Percentiles rank a stretch among this genome's conserved stretches.
Conservation (phyloP, 495 filamentous ascomycete species). For the Apiosordaria backusii region DNA sequence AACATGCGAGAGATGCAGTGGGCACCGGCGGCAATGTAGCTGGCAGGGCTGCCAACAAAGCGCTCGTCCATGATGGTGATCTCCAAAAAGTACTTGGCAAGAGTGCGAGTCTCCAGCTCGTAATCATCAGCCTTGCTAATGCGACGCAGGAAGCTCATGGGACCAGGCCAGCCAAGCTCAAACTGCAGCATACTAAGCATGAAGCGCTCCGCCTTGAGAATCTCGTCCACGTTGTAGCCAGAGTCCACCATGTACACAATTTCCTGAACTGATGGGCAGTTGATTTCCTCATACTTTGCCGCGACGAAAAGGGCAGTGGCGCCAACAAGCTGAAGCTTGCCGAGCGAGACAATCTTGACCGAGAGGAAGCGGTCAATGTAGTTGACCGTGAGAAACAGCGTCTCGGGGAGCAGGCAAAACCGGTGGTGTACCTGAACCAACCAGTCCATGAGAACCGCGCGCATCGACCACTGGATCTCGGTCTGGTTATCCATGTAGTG, state of each 20-base stretch:
- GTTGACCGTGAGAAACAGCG: conserved; percentile 88
- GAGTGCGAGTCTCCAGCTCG: conserved; percentile 88
- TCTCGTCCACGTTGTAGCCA: conserved; percentile 84
- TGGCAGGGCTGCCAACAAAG: conserved; percentile 86
- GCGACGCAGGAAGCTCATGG: conserved; percentile 94
- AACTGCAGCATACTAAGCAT: conserved; percentile 96
- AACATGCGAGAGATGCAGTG: conserved; percentile 91
- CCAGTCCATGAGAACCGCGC: conserved; percentile 97
- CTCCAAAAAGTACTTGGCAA: conserved; percentile 98
- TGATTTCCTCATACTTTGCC: conserved; percentile 98
- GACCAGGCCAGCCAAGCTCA: conserved; percentile 93
- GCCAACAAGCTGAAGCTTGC: conserved; percentile 92
- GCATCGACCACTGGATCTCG: conserved; percentile 99
- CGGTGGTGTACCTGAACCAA: conserved; percentile 91
- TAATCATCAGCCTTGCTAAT: conserved; percentile 99
- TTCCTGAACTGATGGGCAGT: conserved; percentile 88
- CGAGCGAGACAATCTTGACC: conserved; percentile 87
- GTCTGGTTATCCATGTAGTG: conserved; percentile 96
- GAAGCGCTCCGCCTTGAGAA: conserved; percentile 95
- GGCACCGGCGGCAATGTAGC: conserved; percentile 85
- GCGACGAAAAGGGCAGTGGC: conserved; percentile 95
- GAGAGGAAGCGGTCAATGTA: conserved; percentile 97
- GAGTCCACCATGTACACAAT: conserved; percentile 98
- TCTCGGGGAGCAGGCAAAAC: conserved; percentile 88
- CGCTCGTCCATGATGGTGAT: conserved; percentile 97